Evolutionary conservation across 2,329 filamentous ascomycete species (phyloP).

Genomic region (Fusarium falciforme): DNA sequence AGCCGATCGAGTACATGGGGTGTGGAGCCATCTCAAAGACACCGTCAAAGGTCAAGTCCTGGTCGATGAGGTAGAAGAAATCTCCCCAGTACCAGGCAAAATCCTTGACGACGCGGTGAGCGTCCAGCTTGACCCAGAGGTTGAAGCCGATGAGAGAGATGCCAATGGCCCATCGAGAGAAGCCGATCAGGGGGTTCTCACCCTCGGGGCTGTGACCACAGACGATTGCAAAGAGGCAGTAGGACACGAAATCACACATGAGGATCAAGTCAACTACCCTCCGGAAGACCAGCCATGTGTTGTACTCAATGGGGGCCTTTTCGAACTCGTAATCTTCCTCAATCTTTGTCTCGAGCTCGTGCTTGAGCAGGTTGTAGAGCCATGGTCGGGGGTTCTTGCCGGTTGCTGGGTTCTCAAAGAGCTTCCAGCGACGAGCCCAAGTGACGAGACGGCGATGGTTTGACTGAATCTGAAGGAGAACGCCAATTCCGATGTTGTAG

Average conservation of each 20-base stretch:
- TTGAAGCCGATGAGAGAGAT: slow-evolving; percentile 90
- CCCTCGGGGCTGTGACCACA: slow-evolving; percentile 80
- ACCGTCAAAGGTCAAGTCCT: slow-evolving; percentile 96
- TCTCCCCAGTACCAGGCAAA: slow-evolving; percentile 99
- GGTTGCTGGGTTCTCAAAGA: slow-evolving; percentile 87
- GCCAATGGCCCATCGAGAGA: slow-evolving; percentile 82
- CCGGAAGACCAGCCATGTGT: slow-evolving; percentile 97
- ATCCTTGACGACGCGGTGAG: slow-evolving; percentile 97
- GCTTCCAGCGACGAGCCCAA: slow-evolving; percentile 86
- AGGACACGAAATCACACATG: slow-evolving; percentile 98
- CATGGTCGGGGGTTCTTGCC: slow-evolving; percentile 85
- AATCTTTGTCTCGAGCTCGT: slow-evolving; percentile 94
- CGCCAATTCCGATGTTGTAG: slow-evolving; percentile 95
- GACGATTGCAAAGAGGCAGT: slow-evolving; percentile 93
- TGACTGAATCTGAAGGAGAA: slow-evolving; percentile 89
- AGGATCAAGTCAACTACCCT: slow-evolving; percentile 95
- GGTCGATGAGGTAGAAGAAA: slow-evolving; percentile 98
- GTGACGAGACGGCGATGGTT: slow-evolving; percentile 85
- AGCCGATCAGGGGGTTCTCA: slow-evolving; percentile 76
- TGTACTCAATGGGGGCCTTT: slow-evolving; percentile 95
- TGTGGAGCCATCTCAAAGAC: slow-evolving; percentile 99
- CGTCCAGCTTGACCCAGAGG: slow-evolving; percentile 97
- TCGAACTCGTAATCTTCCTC: slow-evolving; percentile 94
- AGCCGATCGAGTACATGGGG: slow-evolving; percentile 98
- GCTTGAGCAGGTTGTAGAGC: slow-evolving; percentile 86